These are phyloP conservation scores for Ramaria sp. DNA, from an alignment of 768 basidiomycete species.

Conservation along the genomic window DNA sequence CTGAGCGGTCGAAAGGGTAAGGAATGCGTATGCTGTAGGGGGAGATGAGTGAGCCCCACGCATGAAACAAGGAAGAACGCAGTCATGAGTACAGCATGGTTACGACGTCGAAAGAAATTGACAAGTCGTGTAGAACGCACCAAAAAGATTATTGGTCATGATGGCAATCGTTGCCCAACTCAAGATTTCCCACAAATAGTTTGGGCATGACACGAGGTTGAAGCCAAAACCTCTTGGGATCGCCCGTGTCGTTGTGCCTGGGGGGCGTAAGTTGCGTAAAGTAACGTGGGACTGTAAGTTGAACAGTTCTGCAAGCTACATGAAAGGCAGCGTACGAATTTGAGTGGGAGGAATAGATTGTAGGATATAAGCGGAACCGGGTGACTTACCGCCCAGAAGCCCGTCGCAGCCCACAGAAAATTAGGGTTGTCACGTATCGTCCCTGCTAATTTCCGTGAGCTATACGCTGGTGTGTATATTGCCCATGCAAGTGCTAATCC, in stretches of 20 bases:
- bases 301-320: conserved; percentile 72
- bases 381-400: conserved; percentile 66
- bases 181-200: conserved; percentile 87
- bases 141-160: conserved; percentile 69
- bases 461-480: conserved; percentile 74
- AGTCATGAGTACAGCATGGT: neutral
- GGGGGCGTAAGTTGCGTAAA: conserved; percentile 74
- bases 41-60: neutral
- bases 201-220: conserved; percentile 75
- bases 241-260: conserved; percentile 65
- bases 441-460: conserved; percentile 49
- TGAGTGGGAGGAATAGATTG: neutral
- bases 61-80: neutral
- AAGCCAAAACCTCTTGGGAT: conserved; percentile 94
- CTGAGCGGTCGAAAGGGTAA: conserved; percentile 44
- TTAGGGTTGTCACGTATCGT: conserved; percentile 52
- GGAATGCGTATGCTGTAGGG: conserved; percentile 50
- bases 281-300: conserved; percentile 79
- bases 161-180: conserved; percentile 61
- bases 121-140: conserved; percentile 32
- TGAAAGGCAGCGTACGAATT: neutral
- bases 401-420: conserved; percentile 58
- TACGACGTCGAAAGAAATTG: neutral
- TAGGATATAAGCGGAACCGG: neutral
- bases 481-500: conserved; percentile 73